Conservation (phyloP, 225 moss, liverwort and hornwort species). For the Asterella californica region DNA sequence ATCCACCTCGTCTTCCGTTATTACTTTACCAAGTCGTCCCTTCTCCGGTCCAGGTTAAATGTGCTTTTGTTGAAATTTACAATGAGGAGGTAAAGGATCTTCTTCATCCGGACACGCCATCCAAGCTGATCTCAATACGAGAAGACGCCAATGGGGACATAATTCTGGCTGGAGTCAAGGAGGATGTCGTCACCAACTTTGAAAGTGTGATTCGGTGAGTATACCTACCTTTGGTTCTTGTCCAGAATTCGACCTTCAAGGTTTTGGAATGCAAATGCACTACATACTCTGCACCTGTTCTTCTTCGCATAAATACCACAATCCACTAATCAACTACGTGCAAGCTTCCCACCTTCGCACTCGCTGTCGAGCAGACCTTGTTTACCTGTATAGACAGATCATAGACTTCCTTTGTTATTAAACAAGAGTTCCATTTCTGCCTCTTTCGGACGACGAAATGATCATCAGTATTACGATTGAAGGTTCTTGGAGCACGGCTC, state of each 20-base stretch:
- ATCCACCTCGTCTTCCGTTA: too few species aligned
- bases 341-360: too few species aligned
- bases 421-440: background rate
- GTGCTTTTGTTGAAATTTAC: conserved; percentile 91
- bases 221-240: background rate
- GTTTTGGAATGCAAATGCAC: background rate
- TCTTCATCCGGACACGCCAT: conserved; percentile 79
- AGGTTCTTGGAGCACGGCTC: conserved; percentile 83
- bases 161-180: conserved; percentile 85
- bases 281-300: background rate
- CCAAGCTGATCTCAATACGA: conserved; percentile 81
- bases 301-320: background rate
- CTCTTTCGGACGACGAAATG: background rate
- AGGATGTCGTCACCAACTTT: conserved; percentile 92
- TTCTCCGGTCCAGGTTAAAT: conserved; percentile 55
- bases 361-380: background rate
- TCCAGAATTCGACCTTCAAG: background rate
- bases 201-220: conserved; percentile 81
- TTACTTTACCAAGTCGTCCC: background rate
- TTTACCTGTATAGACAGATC: background rate
- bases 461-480: background rate
- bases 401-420: background rate
- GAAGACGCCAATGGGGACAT: conserved; percentile 93
- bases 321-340: background rate
- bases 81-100: conserved; percentile 96